Evolutionary conservation across 805 yeast genomes (phyloP), one percentile per base, ranked within the genome.

Genomic region (Ogataea corticis): DNA sequence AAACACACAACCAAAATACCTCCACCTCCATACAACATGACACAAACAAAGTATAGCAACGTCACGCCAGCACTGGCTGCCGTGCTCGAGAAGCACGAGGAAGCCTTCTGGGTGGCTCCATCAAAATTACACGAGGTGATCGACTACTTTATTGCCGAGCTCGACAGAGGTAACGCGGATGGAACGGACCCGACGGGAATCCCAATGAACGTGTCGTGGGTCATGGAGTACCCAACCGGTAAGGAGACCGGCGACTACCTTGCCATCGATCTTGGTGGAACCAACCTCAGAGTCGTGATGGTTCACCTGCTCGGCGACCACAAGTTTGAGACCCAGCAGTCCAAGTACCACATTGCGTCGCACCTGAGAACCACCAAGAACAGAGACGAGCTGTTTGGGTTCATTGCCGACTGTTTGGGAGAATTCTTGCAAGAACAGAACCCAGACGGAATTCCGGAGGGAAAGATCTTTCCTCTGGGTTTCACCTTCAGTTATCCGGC

Each of bases 401-500:
- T 89, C 71, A 88, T 94, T 62, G 98, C 98, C 52, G 82, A 79
- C 29, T 84, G 91, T 62, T 77, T 94, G 63, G 83, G 81, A 56
- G 72, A 77, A 50, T 94, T 94, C 62, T 72, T 90, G 48, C 71
- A 63, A 33, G 83, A 81, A 56, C 71, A 76, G 49, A 82, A 77
- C 68, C 95, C 96, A 57, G 74, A 82, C 33, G 94, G 92, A 49
- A 75, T 77, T 38, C 71, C 71, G 5, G 67, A 63, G 31, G 69
- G 75, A 17, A 68, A 70, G 19, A 72, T 79, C 36, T 74, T 86
- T 58, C 94, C 96, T 50, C 76, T 94, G 58, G 98, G 99, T 41
- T 94, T 94, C 80, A 94, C 99, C 31, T 94, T 94, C 75, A 85
- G 96, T 10, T 94, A 87, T 73, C 99, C 99, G 23, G 86, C 87